Evolutionary conservation across 2,329 filamentous ascomycete genomes (phyloP).

Genomic region (Septoria linicola): DNA sequence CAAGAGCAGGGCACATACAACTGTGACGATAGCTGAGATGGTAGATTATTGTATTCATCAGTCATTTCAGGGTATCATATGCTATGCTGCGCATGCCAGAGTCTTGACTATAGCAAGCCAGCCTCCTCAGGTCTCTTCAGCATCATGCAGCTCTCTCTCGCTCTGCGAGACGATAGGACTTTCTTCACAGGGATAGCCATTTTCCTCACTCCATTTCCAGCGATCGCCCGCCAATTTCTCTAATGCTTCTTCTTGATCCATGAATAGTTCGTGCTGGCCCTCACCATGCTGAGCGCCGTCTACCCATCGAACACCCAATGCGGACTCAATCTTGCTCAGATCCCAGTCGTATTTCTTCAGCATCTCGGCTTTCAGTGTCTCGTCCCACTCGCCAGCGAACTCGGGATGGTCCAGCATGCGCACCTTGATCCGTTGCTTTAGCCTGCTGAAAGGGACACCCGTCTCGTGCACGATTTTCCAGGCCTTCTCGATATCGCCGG

Average conservation of each 20-base stretch:
- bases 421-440: slow-evolving; percentile 26
- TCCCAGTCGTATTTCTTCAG: slow-evolving; percentile 34
- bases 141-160: slow-evolving; percentile 29
- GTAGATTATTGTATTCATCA: not conserved
- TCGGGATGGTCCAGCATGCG: slow-evolving; percentile 33
- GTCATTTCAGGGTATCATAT: slow-evolving; percentile 10
- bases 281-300: slow-evolving; percentile 19
- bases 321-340: slow-evolving; percentile 34
- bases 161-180: slow-evolving; percentile 17
- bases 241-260: slow-evolving; percentile 33
- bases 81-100: not conserved
- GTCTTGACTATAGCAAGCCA: not conserved
- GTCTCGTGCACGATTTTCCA: slow-evolving; percentile 35
- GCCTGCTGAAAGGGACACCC: slow-evolving; percentile 23
- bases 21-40: too few species aligned
- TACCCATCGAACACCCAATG: slow-evolving; percentile 35
- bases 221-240: slow-evolving; percentile 29
- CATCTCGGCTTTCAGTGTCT: slow-evolving; percentile 31
- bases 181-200: slow-evolving; percentile 34
- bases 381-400: slow-evolving; percentile 28
- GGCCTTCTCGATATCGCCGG: slow-evolving; percentile 33
- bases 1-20: too few species aligned
- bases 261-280: slow-evolving; percentile 31
- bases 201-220: slow-evolving; percentile 31
- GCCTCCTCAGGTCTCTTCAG: slow-evolving; percentile 22